A percentile compares a stretch with the other conserved stretches of the same genome.
Conservation (phyloP, 2,329 filamentous ascomycete species). For the Endoconidiophora polonica region DNA sequence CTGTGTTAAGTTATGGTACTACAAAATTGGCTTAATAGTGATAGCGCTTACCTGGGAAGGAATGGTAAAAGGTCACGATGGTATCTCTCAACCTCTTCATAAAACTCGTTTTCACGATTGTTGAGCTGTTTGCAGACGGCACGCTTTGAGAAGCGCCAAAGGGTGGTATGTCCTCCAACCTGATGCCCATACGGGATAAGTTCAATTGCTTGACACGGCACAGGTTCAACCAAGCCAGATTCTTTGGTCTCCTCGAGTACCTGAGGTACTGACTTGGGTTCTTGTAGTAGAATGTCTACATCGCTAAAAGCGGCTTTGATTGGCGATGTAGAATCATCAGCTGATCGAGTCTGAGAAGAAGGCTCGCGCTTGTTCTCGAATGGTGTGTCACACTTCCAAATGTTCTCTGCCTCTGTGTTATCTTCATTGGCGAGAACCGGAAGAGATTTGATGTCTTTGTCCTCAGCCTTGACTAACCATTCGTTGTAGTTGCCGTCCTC, state of each 20-base stretch:
- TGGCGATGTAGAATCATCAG: neutral
- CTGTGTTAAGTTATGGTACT: neutral
- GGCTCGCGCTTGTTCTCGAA: neutral
- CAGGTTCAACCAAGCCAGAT: neutral
- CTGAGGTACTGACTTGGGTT: slow-evolving; percentile 14
- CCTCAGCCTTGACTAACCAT: slow-evolving; percentile 43
- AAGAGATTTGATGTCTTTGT: slow-evolving; percentile 17
- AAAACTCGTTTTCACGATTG: slow-evolving; percentile 96
- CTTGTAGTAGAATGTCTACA: neutral
- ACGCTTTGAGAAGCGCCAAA: slow-evolving; percentile 87
- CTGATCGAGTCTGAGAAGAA: neutral
- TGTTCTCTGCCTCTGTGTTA: neutral
- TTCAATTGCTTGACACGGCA: slow-evolving; percentile 75
- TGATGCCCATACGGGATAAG: slow-evolving; percentile 95
- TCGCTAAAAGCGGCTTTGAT: neutral
- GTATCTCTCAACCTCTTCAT: slow-evolving; percentile 82
- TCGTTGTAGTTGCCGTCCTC: slow-evolving; percentile 26
- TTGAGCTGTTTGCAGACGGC: slow-evolving; percentile 98
- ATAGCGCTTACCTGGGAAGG: slow-evolving; percentile 53
- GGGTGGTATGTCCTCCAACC: slow-evolving; percentile 87
- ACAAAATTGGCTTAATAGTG: neutral
- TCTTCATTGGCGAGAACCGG: neutral
- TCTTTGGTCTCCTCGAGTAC: slow-evolving; percentile 21
- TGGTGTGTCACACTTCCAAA: neutral
- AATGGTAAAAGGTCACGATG: slow-evolving; percentile 84